A percentile compares a stretch with the other conserved stretches of the same genome.
Conservation (phyloP, 768 basidiomycete species). For the Kwoniella mangroviensis region DNA sequence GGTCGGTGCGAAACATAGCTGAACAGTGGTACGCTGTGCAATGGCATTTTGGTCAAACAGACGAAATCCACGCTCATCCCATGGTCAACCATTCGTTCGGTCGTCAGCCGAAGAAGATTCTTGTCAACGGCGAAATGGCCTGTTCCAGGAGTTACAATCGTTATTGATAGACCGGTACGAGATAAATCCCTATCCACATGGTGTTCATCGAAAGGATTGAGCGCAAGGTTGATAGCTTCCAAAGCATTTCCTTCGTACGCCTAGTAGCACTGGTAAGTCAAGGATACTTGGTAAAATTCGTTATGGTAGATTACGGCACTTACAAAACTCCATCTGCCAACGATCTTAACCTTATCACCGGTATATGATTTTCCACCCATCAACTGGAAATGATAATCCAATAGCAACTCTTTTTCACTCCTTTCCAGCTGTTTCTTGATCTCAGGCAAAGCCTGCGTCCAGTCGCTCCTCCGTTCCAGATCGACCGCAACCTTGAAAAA, state of each 20-base stretch:
- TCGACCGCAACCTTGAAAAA: conserved; percentile 96
- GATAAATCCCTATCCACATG: conserved; percentile 94
- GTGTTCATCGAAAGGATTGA: conserved; percentile 91
- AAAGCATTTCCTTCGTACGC: conserved; percentile 96
- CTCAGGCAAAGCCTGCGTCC: conserved; percentile 81
- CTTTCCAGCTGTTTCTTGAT: conserved; percentile 78
- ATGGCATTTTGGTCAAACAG: conserved; percentile 83
- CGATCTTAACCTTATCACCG: conserved; percentile 49
- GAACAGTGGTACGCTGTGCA: conserved; percentile 92
- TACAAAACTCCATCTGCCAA: conserved; percentile 57
- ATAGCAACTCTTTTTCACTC: conserved; percentile 84
- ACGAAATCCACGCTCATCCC: conserved; percentile 89
- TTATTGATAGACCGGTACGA: conserved; percentile 79
- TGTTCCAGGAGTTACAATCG: conserved; percentile 89
- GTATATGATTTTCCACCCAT: conserved; percentile 29
- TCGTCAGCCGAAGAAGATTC: conserved; percentile 84
- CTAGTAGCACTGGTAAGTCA: conserved; percentile 58
- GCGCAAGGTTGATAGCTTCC: conserved; percentile 88
- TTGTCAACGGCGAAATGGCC: conserved; percentile 93
- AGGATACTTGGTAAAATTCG: neutral
- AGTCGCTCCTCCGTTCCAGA: conserved; percentile 82
- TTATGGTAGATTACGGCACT: conserved; percentile 21
- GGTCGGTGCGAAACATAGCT: conserved; percentile 70
- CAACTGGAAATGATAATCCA: conserved; percentile 77
- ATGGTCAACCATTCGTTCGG: conserved; percentile 89